Evolutionary conservation across 2,329 filamentous ascomycete species (phyloP).

Genomic region (Geosmithia flava): DNA sequence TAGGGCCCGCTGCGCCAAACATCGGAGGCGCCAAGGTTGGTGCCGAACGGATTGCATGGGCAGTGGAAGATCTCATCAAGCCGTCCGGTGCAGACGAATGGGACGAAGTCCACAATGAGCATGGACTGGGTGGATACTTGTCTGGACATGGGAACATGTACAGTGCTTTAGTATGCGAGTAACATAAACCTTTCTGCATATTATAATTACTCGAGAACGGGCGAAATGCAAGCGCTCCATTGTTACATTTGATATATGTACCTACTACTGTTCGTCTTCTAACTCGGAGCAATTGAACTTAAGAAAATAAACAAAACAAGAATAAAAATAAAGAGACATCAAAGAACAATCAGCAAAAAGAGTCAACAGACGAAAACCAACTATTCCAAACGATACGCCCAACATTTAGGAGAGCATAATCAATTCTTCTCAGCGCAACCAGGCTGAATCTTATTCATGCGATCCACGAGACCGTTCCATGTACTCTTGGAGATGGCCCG

Average conservation of each 20-base stretch:
- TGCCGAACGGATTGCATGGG: slow-evolving; percentile 63
- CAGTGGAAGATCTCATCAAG: slow-evolving; percentile 42
- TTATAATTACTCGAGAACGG: no score
- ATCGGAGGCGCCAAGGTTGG: slow-evolving; percentile 61
- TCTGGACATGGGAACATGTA: slow-evolving; percentile 24
- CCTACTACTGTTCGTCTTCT: no score
- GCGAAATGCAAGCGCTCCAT: no score
- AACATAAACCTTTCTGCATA: no score
- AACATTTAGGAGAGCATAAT: not conserved
- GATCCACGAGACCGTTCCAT: no score
- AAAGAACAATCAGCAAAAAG: not conserved
- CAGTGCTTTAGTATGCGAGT: slow-evolving; percentile 10
- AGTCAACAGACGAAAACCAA: not conserved
- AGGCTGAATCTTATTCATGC: no score
- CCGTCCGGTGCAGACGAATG: slow-evolving; percentile 6
- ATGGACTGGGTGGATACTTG: slow-evolving; percentile 13
- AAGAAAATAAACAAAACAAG: not conserved
- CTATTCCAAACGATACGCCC: no score
- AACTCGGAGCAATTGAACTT: no score
- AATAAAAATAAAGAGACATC: not conserved
- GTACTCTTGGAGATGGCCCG: no score
- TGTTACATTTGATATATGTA: no score
- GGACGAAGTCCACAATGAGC: slow-evolving; percentile 4
- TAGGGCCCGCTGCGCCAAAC: slow-evolving; percentile 64
- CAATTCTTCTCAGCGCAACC: not conserved